These are phyloP conservation scores for Apiospora aurea DNA, from an alignment of 2,329 filamentous ascomycete species.

Conservation along the genomic window DNA sequence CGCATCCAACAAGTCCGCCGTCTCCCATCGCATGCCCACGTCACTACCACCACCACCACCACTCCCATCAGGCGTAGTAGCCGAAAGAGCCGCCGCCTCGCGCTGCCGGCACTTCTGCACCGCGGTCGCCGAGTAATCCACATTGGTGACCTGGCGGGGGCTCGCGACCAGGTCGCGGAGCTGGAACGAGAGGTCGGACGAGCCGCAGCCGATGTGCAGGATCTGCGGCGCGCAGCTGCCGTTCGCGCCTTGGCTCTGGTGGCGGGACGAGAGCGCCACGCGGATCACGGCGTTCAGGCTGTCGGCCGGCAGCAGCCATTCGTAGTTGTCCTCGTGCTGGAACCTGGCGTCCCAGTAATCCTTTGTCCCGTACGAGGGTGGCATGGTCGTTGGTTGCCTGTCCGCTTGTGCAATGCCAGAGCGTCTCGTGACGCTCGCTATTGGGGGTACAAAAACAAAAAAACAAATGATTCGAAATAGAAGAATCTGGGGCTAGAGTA, in stretches of 20 bases:
- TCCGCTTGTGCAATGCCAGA: neutral
- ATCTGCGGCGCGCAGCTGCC: neutral
- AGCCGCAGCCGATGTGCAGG: slow-evolving; percentile 25
- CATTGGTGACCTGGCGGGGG: slow-evolving; percentile 24
- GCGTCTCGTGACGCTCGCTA: neutral
- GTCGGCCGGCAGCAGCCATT: slow-evolving; percentile 25
- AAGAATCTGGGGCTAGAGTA: neutral
- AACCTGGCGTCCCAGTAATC: slow-evolving; percentile 26
- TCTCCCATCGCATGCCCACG: slow-evolving; percentile 18
- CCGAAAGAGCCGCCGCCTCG: neutral
- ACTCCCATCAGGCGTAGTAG: neutral
- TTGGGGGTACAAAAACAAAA: neutral
- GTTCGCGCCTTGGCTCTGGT: neutral
- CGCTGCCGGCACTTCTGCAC: slow-evolving; percentile 22
- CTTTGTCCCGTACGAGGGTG: slow-evolving; percentile 24
- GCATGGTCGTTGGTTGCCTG: neutral
- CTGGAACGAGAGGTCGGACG: slow-evolving; percentile 24
- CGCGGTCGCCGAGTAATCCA: slow-evolving; percentile 19
- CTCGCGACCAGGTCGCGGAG: slow-evolving; percentile 10
- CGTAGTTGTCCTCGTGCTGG: slow-evolving; percentile 19
- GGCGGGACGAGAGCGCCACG: neutral
- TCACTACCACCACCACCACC: neutral
- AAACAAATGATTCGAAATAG: neutral
- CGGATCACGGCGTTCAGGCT: slow-evolving; percentile 10
- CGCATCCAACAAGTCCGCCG: slow-evolving; percentile 15